Evolutionary conservation across 345 rosid species (phyloP).

Genomic region (Linum trigynum): DNA sequence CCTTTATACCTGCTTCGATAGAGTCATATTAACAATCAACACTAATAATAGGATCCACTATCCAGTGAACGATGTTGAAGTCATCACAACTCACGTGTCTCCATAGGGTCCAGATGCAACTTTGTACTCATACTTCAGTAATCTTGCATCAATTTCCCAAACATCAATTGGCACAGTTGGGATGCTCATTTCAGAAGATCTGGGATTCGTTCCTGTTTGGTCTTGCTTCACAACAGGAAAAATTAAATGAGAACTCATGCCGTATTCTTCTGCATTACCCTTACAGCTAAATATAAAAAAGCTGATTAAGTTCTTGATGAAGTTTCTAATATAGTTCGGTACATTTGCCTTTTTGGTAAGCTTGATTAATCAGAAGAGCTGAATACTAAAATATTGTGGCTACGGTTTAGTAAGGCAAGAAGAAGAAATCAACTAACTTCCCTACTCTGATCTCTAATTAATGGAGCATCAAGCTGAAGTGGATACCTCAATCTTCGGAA

Average conservation of each 20-base stretch:
- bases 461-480: neutral
- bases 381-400: no score
- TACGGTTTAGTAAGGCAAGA: neutral
- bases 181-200: slow-evolving; percentile 3
- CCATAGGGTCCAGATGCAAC: slow-evolving; percentile 37
- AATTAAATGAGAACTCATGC: neutral
- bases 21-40: slow-evolving; percentile 2
- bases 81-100: slow-evolving; percentile 35
- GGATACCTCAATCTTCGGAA: slow-evolving; percentile 2
- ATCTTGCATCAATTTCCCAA: slow-evolving; percentile 1
- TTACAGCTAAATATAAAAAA: neutral
- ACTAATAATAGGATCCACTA: neutral
- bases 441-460: neutral
- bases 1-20: slow-evolving; percentile 40
- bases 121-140: slow-evolving; percentile 31
- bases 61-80: neutral
- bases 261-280: neutral
- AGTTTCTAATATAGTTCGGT: no score
- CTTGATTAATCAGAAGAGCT: no score
- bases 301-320: no score
- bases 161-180: neutral
- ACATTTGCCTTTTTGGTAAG: no score
- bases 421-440: no score
- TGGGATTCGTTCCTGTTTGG: neutral
- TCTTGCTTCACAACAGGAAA: neutral